Evolutionary conservation across 352 stramenopile species (phyloP).

Genomic region (Phytophthora pistaciae): DNA sequence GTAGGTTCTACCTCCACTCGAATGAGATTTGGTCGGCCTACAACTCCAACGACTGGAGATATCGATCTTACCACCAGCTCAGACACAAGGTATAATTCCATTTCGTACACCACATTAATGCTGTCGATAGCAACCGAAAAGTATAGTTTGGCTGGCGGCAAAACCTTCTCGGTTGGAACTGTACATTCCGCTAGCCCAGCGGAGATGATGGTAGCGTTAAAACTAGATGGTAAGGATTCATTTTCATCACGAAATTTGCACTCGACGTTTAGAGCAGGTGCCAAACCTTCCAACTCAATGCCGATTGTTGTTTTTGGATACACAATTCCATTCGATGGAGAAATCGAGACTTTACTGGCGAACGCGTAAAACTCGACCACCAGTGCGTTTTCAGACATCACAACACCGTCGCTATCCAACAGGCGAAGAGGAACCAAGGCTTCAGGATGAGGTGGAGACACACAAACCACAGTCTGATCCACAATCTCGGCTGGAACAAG

Average conservation of each 20-base stretch:
- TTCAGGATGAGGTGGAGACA: conserved; percentile 33
- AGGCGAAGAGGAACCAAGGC: conserved; percentile 38
- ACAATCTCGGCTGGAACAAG: conserved; percentile 28
- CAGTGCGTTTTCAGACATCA: conserved; percentile 52
- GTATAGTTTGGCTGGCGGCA: conserved; percentile 1
- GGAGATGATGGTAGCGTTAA: conserved; percentile 13
- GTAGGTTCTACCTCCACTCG: conserved; percentile 21
- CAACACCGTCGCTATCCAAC: conserved; percentile 13
- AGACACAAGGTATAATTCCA: conserved; percentile 17
- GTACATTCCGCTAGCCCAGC: conserved; percentile 23
- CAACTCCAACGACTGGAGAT: conserved; percentile 31
- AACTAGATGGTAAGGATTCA: not conserved
- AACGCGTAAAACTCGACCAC: conserved; percentile 42
- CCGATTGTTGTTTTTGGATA: conserved; percentile 35
- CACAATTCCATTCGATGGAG: conserved; percentile 42
- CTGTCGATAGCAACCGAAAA: conserved; percentile 41
- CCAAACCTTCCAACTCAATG: conserved; percentile 30
- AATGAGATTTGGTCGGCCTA: conserved; percentile 28
- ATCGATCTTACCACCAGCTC: conserved; percentile 34
- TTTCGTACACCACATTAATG: conserved; percentile 26
- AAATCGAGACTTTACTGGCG: conserved; percentile 16
- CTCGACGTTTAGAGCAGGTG: conserved; percentile 19
- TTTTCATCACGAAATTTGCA: conserved; percentile 37
- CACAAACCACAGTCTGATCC: conserved; percentile 34
- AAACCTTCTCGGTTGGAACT: conserved; percentile 17